Base-by-base conservation (phyloP, 352 stramenopile genomes). In the Phytophthora idaei region DNA sequence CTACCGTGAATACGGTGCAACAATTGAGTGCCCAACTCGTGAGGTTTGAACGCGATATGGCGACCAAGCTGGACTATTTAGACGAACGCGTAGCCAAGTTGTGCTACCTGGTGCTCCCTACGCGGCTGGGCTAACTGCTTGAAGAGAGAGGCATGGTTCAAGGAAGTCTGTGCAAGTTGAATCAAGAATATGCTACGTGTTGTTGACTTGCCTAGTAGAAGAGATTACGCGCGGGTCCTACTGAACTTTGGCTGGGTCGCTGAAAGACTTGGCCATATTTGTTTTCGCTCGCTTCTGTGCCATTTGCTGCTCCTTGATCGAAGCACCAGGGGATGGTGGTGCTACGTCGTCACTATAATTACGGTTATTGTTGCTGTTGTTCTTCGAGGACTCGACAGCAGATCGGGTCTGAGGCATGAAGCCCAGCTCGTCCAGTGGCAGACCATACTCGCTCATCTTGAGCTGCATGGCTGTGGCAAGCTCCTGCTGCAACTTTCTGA, bases 381-480 rank as follows among this genome's bases (percentile, higher is more conserved):
- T 52, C n/a, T 50, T 46, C 12, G 52, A 58, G n/a, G 58, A 48
- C 25, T 51, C 47, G 3, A 55, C 57, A 28, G 66, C 25, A 27
- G 66, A 37, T 17, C 57, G 51, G 2, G 68, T 73, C 14, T 69
- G 63, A 15, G 73, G 64, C 29, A 74, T 71, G 58, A 95, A 96
- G 15, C 88, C 94, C 7, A 98, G 73, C 67, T 98, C 93, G 29
- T 97, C 87, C 48, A 93, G 59, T 28, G 90, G 86, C 25, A 98
- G 81, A 4, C 93, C 93, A 60, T 97, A 97, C 69, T 98, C 90
- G 57, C 73, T 81, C 74, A 98, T 87, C 73, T 98, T 98, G 54
- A 83, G 63, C 49, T 91, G 78, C 69, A 93, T 89, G 8, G 90
- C 80, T 7, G 87, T 77, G 8, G 90, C 74, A 28, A 95, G 75